Evolutionary conservation across 1,139 yeast species (phyloP).

Genomic region (Debaryomyces robertsiae): DNA sequence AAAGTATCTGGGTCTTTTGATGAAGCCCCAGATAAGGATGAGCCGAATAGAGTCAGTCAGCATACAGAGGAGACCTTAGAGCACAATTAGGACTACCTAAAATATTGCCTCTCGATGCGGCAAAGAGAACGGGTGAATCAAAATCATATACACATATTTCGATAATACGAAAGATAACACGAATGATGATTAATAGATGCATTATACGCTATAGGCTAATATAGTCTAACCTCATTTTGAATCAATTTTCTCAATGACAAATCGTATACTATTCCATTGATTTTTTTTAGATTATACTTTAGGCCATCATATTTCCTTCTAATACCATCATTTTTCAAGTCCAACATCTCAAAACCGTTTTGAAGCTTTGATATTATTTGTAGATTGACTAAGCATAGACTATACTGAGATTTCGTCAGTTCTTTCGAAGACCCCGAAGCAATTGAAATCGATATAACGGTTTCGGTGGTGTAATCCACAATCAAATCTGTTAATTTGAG

Average conservation of each 20-base stretch:
- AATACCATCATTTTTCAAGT: slow-evolving; percentile 32
- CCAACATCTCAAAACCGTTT: slow-evolving; percentile 32
- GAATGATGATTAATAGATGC: too few species aligned
- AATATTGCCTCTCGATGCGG: too few species aligned
- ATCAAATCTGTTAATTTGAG: slow-evolving; percentile 28
- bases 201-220: background rate
- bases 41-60: too few species aligned
- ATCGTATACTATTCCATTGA: slow-evolving; percentile 34
- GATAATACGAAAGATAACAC: too few species aligned
- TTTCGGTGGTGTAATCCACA: slow-evolving; percentile 32
- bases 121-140: too few species aligned
- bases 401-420: slow-evolving; percentile 19
- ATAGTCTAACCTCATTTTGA: slow-evolving; percentile 17
- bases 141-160: too few species aligned
- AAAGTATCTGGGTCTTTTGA: too few species aligned
- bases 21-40: too few species aligned
- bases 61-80: too few species aligned
- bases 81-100: too few species aligned
- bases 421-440: slow-evolving; percentile 11
- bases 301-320: slow-evolving; percentile 34
- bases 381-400: slow-evolving; percentile 27
- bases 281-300: slow-evolving; percentile 32
- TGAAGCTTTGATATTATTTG: slow-evolving; percentile 29
- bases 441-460: slow-evolving; percentile 29
- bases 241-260: slow-evolving; percentile 24